Evolutionary conservation across 805 yeast genomes (phyloP).

Genomic region (Ogataea ganodermae): DNA sequence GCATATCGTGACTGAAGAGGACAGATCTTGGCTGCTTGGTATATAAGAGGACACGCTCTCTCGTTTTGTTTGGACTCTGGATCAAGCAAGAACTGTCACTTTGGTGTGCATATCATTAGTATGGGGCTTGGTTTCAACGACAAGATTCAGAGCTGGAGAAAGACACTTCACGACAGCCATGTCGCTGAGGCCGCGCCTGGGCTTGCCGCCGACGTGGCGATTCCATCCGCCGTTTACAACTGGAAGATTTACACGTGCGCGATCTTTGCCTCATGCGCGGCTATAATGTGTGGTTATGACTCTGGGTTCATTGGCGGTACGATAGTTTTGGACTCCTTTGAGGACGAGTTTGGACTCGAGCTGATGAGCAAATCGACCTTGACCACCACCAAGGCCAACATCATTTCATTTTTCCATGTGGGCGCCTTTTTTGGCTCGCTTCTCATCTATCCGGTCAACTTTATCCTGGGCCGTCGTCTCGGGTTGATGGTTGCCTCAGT

Average conservation of each 20-base stretch:
- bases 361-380: slow-evolving; percentile 3
- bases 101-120: not conserved
- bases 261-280: slow-evolving; percentile 15
- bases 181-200: not conserved
- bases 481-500: slow-evolving; percentile 10
- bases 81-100: not conserved
- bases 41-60: not conserved
- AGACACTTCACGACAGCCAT: not conserved
- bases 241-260: slow-evolving; percentile 11
- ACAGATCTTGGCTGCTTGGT: not conserved
- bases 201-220: slow-evolving; percentile 1
- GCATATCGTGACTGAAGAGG: not conserved
- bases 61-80: not conserved
- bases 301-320: slow-evolving; percentile 17
- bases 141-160: not conserved
- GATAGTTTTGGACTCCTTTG: slow-evolving; percentile 10
- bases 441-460: slow-evolving; percentile 11
- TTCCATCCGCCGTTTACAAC: slow-evolving; percentile 8
- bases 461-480: slow-evolving; percentile 6
- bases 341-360: slow-evolving; percentile 11
- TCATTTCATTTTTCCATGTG: slow-evolving; percentile 14
- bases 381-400: slow-evolving; percentile 12
- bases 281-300: slow-evolving; percentile 14
- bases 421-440: slow-evolving; percentile 15
- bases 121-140: not conserved